Percentiles rank a stretch among this genome's conserved stretches.
phyloP scores from a whole-genome alignment of 2,329 filamentous ascomycete genomes.

The Neofusicoccum laricinum region DNA sequence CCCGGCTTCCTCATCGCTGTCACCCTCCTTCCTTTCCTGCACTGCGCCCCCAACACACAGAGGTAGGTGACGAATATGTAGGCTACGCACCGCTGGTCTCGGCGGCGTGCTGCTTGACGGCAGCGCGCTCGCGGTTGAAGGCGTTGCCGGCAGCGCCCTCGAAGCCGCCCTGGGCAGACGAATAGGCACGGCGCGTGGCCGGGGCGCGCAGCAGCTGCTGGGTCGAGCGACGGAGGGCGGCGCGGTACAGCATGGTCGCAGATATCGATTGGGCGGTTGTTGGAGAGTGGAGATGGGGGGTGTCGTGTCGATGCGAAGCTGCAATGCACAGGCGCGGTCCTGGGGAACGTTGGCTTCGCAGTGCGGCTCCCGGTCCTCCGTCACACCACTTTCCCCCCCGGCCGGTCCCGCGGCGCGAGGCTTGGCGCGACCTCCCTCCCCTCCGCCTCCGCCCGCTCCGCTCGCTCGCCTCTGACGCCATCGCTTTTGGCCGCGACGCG shows the following conservation, averaged over 20 bases:
- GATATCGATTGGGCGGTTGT: slow-evolving; percentile 14
- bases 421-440: not conserved
- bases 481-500: slow-evolving; percentile 6
- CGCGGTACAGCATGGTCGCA: slow-evolving; percentile 34
- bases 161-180: slow-evolving; percentile 56
- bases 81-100: slow-evolving; percentile 70
- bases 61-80: not conserved
- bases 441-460: not conserved
- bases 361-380: not conserved
- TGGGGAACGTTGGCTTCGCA: not conserved
- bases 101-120: slow-evolving; percentile 86
- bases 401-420: not conserved
- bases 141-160: slow-evolving; percentile 71
- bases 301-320: slow-evolving; percentile 4
- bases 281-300: slow-evolving; percentile 25
- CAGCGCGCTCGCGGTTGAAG: slow-evolving; percentile 88
- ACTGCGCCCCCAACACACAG: not conserved
- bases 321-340: not conserved
- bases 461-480: slow-evolving; percentile 8
- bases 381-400: slow-evolving; percentile 11
- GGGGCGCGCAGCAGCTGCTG: slow-evolving; percentile 53
- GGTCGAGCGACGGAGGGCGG: slow-evolving; percentile 38
- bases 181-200: slow-evolving; percentile 66
- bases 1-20: too few relatives aligned
- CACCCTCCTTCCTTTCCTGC: not conserved